Evolutionary conservation across 148 eudicot genomes (phyloP).

Genomic region (Silene conica): DNA sequence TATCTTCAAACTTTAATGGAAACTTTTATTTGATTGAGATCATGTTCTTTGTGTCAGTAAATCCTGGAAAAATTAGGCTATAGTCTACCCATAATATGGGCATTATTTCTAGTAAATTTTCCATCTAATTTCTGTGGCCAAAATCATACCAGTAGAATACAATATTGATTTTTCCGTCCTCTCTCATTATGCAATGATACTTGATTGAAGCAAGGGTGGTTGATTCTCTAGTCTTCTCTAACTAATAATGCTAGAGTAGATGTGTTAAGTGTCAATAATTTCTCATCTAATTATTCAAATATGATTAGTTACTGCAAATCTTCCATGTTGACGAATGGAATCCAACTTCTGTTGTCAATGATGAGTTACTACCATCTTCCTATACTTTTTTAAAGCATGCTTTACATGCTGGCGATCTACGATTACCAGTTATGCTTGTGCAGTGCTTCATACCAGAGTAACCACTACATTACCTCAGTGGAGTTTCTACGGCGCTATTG

Average conservation of each 20-base stretch:
- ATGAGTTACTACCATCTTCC: neutral
- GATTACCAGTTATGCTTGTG: neutral
- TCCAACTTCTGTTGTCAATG: conserved; percentile 2
- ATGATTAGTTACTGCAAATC: conserved; percentile 13
- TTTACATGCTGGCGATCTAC: neutral
- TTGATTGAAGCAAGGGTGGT: conserved; percentile 11
- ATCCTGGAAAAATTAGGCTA: conserved; percentile 14
- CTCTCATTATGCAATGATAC: conserved; percentile 10
- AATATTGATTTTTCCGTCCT: conserved; percentile 1
- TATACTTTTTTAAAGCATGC: neutral
- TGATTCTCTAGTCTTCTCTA: conserved; percentile 1
- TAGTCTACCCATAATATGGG: conserved; percentile 1
- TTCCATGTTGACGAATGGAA: conserved; percentile 12
- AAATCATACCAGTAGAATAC: neutral
- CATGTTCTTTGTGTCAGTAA: conserved; percentile 13
- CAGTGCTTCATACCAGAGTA: neutral
- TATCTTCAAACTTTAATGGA: conserved; percentile 5
- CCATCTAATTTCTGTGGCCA: conserved; percentile 18
- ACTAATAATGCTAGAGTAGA: conserved; percentile 9
- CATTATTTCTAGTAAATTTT: neutral
- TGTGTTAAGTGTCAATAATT: conserved; percentile 1
- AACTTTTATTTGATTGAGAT: neutral
- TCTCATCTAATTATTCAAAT: neutral
- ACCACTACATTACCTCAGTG: neutral
- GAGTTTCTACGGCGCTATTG: neutral